These are phyloP conservation scores for Aspergillus arachidicola DNA, from an alignment of 2,329 filamentous ascomycete species.

Conservation along the genomic window DNA sequence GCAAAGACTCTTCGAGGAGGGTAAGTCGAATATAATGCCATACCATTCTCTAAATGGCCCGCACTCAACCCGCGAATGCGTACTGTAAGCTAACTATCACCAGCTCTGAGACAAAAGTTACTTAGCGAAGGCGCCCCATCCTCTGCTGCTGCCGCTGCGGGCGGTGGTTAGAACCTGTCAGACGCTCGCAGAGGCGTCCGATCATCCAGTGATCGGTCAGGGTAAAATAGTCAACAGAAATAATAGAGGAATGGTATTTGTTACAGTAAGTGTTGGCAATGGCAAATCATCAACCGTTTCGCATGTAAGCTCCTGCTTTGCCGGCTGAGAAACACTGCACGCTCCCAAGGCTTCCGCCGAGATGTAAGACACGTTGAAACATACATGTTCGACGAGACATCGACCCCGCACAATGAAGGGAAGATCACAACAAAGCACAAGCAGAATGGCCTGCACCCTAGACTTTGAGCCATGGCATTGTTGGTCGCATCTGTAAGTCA, in stretches of 20 bases:
- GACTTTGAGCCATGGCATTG: background rate
- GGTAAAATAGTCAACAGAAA: background rate
- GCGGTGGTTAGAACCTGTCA: constrained; percentile 16
- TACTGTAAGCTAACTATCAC: constrained; percentile 21
- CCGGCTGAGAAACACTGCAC: background rate
- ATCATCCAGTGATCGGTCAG: background rate
- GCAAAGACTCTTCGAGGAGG: constrained; percentile 84
- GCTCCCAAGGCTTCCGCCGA: background rate
- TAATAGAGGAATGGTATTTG: background rate
- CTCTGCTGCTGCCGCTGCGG: constrained; percentile 34
- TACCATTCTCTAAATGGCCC: background rate
- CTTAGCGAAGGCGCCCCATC: constrained; percentile 46
- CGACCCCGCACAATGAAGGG: background rate
- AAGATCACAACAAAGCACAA: background rate
- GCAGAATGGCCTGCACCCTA: background rate
- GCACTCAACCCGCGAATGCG: background rate
- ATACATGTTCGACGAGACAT: background rate
- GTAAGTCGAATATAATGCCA: constrained; percentile 48
- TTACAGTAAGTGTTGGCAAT: background rate
- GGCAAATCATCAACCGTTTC: background rate
- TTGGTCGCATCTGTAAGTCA: too few relatives aligned
- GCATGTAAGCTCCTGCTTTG: background rate
- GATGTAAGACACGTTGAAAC: background rate
- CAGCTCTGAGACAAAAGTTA: constrained; percentile 57
- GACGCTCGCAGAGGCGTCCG: background rate